phyloP scores from a whole-genome alignment of 805 yeast genomes.

The Komagataella pseudopastoris region DNA sequence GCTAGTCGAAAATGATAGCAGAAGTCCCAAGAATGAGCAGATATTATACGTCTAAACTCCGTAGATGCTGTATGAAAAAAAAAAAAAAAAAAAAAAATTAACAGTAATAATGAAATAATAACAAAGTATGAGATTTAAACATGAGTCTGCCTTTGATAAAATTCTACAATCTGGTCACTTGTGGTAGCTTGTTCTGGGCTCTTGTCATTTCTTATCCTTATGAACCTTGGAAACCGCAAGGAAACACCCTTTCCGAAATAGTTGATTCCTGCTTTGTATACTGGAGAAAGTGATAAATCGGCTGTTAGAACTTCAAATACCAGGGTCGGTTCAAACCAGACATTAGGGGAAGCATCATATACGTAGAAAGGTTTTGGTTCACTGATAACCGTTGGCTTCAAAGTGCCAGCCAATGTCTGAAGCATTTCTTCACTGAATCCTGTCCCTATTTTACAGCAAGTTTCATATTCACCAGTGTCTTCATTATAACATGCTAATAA shows the following conservation, averaged over 20 bases:
- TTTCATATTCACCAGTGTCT: constrained; percentile 86
- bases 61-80: too few relatives aligned
- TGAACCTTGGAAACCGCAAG: constrained; percentile 76
- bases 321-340: constrained; percentile 83
- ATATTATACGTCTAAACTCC: too few relatives aligned
- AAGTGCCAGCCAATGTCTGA: constrained; percentile 38
- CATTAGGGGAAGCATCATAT: constrained; percentile 77
- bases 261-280: constrained; percentile 72
- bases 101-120: too few relatives aligned
- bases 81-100: too few relatives aligned
- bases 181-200: constrained; percentile 76
- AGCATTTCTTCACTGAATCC: constrained; percentile 87
- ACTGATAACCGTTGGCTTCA: constrained; percentile 54
- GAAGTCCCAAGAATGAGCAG: too few relatives aligned
- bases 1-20: too few relatives aligned
- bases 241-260: constrained; percentile 76
- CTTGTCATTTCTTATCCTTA: constrained; percentile 78
- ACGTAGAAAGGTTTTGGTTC: constrained; percentile 56
- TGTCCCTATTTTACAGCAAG: constrained; percentile 95
- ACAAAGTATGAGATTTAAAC: constrained; percentile 2
- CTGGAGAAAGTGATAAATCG: constrained; percentile 77
- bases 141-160: constrained; percentile 60
- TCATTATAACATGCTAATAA: constrained; percentile 80
- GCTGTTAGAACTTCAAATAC: constrained; percentile 88
- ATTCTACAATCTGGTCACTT: constrained; percentile 71